Base-by-base conservation (phyloP, 805 yeast species). In the Cyberlindnera bimundalis region DNA sequence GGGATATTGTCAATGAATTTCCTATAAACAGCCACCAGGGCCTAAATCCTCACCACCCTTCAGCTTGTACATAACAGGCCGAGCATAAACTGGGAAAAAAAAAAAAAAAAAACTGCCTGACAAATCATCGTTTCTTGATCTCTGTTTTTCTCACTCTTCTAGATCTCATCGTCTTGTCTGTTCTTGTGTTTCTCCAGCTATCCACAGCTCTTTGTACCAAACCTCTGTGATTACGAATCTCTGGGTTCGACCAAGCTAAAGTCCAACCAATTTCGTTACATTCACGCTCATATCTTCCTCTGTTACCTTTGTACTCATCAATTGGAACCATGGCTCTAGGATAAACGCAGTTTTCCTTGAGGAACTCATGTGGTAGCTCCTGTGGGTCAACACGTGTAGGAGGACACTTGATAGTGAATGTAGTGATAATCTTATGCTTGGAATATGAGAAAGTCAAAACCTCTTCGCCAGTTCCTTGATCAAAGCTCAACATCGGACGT, bases 141-240 rank as follows among this genome's bases (percentile, higher is more conserved):
- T 43, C 46, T 3, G 46, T 38, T 39, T 39, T 43, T 39, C 71
- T 55, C 10, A 71, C 74, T 29, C 76, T 59, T 33, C 78, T 65
- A 2, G 56, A 51, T 36, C 74, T 58, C 33, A 64, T 54, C 4
- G 60, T 55, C 14, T 63, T 62, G 39, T 72, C 73, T 8, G 59
- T 52, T 46, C 72, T 61, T 5, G 75, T 65, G 52, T 73, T 73
- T 47, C 78, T 61, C 75, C 75, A 74, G 6, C 69, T 60, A 44
- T 73, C 78, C 13, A 73, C 78, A 1, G 78, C 78, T 23, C 78
- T 60, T 48, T 73, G 78, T 13, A 71, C 64, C 13, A 74, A 53
- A 1, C 78, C 78, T 20, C 75, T 60, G 23, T 68, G 67, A 34
- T 56, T 56, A 19, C 68, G 61, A n/a, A 74, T 56, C 17, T 60